Evolutionary conservation across 345 rosid species (phyloP), one percentile per base, ranked within the genome.

Genomic region (Citrus unshiu): DNA sequence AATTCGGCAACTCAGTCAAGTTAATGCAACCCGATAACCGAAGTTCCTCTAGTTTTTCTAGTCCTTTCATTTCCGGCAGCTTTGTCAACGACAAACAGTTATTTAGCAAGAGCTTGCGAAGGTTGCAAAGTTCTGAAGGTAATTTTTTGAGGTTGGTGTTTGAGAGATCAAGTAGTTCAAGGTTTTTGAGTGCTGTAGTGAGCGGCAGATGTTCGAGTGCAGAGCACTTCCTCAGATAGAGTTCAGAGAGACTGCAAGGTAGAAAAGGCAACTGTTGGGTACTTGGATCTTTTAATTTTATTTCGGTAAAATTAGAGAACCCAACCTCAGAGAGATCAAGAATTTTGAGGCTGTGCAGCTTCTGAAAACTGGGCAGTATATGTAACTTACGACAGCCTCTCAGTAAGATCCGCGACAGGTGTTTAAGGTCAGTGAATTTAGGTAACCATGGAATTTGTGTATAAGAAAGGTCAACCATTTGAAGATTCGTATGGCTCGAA

Each of bases 381-480:
- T 63, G 58, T 73, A 87, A 46, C 6, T n/a, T 59, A 62, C 30
- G 65, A 54, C 87, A 85, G 25, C 66, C 56, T 22, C 71, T 79
- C 59, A 82, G 57, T 68, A 84, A 72, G 27, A 87, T 79, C 49
- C 73, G 59, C 6, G 25, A 74, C 84, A 92, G 46, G 8, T 43
- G 7, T 4, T 70, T n/a, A 63, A 81, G 80, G 3, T 19, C 68
- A 7, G 73, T 80, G 66, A 91, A 83, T 71, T 86, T 85, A 6
- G 92, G 94, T 32, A 89, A 70, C 12, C 78, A 56, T 67, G 35
- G 74, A 70, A 91, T 77, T 8, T 62, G 77, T 75, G 89, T 90
- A 61, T 63, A 74, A 0, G 91, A 88, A 77, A 91, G 81, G 72
- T 90, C 85, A 35, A 88, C 78, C 35, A 73, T 81, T 54, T 85